A percentile compares a stretch with the other conserved stretches of the same genome.
These are phyloP conservation scores for Eucalyptus curtisii DNA, from an alignment of 345 rosid species.

Conservation along the genomic window DNA sequence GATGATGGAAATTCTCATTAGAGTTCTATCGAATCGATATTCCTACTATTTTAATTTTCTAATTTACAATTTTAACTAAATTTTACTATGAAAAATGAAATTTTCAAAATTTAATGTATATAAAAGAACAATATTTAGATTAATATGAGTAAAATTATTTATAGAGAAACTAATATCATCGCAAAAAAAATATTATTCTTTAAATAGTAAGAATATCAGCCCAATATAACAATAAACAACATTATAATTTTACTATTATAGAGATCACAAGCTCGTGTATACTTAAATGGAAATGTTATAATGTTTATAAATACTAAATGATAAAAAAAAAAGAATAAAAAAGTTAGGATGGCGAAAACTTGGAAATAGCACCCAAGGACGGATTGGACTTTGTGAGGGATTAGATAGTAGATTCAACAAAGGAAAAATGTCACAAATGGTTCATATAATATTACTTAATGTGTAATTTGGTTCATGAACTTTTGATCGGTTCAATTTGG, in stretches of 20 bases:
- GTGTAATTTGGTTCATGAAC: no score
- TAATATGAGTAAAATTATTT: background rate
- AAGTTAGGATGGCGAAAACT: background rate
- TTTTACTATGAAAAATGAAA: background rate
- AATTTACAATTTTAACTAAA: background rate
- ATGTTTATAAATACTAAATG: background rate
- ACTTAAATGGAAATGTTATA: background rate
- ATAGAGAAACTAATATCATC: background rate
- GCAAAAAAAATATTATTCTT: background rate
- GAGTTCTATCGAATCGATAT: fast-evolving
- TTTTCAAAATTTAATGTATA: background rate
- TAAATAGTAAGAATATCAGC: background rate
- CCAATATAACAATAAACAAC: background rate
- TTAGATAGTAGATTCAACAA: background rate
- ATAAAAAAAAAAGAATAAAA: background rate
- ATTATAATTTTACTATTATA: background rate
- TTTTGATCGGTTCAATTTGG: no score
- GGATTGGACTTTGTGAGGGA: background rate
- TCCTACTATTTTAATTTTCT: background rate
- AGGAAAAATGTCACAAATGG: no score
- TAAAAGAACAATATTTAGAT: background rate
- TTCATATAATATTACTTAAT: no score
- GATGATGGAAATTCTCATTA: background rate
- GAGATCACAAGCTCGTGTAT: no score
- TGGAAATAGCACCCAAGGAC: background rate